These are phyloP conservation scores for Trichophyton benhamiae DNA, from an alignment of 2,329 filamentous ascomycete species.

Conservation along the genomic window DNA sequence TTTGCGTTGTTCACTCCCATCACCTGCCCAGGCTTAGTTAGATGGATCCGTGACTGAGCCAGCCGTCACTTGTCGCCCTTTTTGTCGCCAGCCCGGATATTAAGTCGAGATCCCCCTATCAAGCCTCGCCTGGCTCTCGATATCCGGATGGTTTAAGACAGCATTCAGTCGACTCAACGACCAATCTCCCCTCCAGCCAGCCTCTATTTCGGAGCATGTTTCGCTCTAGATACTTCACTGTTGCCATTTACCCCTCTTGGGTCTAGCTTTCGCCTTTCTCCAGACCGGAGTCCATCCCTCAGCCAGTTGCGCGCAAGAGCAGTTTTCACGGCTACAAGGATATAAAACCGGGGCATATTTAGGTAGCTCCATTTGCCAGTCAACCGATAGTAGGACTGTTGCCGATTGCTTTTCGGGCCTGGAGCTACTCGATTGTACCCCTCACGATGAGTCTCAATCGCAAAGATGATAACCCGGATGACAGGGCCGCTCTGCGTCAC, in stretches of 20 bases:
- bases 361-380: background rate
- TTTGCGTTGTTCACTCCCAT: no score
- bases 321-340: background rate
- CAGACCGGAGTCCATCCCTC: background rate
- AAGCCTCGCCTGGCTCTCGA: background rate
- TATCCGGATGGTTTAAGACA: background rate
- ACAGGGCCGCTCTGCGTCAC: background rate
- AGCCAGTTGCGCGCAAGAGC: background rate
- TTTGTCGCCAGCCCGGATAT: background rate
- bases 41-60: background rate
- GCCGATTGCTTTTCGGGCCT: background rate
- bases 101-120: background rate
- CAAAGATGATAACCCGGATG: conserved; percentile 3
- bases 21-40: no score
- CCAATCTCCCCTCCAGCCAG: background rate
- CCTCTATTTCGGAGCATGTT: conserved; percentile 7
- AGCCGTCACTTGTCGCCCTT: background rate
- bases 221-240: background rate
- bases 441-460: conserved; percentile 10
- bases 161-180: background rate
- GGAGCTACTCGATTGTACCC: background rate
- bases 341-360: background rate
- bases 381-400: background rate
- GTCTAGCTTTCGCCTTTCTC: background rate
- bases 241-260: background rate